Conservation (phyloP, 2,329 filamentous ascomycete genomes). For the Aspergillus jensenii region DNA sequence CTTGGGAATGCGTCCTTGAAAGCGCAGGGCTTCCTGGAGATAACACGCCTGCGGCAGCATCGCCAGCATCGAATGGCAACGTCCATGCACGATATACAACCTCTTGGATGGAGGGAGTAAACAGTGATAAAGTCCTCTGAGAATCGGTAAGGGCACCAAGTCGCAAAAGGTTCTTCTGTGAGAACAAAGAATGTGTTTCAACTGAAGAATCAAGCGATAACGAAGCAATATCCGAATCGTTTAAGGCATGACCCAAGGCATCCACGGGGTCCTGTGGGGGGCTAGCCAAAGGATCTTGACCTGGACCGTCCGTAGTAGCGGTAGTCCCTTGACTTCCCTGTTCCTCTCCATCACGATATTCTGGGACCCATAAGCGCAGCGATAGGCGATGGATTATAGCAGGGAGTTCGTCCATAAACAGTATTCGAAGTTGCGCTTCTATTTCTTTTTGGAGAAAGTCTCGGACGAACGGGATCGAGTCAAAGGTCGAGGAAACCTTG, state of each 20-base stretch:
- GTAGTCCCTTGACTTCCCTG: conserved; percentile 55
- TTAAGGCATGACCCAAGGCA: conserved; percentile 72
- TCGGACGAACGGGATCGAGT: conserved; percentile 96
- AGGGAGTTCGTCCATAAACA: conserved; percentile 98
- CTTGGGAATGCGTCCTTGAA: conserved; percentile 63
- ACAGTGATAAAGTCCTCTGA: conserved; percentile 84
- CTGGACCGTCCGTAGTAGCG: conserved; percentile 56
- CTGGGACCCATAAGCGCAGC: conserved; percentile 83
- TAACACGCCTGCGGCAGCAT: conserved; percentile 46
- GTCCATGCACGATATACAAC: conserved; percentile 93
- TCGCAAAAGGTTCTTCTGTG: conserved; percentile 86
- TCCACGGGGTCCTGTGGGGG: conserved; percentile 82
- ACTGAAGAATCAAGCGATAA: conserved; percentile 75
- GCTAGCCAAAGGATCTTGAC: conserved; percentile 77
- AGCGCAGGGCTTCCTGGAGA: conserved; percentile 51
- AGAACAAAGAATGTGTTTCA: conserved; percentile 87
- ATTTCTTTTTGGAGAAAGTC: conserved; percentile 97
- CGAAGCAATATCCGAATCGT: conserved; percentile 71
- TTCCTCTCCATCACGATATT: conserved; percentile 69
- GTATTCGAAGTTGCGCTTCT: conserved; percentile 82
- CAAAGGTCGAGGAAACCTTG: conserved; percentile 98
- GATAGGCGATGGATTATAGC: conserved; percentile 95
- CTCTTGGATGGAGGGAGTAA: conserved; percentile 86
- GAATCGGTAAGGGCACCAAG: conserved; percentile 82
- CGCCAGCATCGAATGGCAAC: conserved; percentile 69